Conservation (phyloP, 306 rosid genomes). For the Quercus berberidifolia region DNA sequence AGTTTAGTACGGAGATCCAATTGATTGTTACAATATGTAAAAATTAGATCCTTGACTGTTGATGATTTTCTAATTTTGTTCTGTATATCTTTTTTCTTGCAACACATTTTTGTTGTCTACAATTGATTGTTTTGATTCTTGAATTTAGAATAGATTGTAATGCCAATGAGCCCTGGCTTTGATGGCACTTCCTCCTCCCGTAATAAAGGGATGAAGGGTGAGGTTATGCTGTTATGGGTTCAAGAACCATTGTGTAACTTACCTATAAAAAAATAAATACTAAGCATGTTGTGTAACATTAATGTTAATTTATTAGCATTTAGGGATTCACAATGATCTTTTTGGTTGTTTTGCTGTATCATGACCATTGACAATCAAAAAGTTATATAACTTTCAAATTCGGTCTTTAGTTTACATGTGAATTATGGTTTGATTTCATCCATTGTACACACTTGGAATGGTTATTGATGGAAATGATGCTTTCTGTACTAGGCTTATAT, state of each 20-base stretch:
- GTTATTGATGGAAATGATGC: too few species aligned
- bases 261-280: too few species aligned
- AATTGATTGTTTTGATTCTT: neutral
- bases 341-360: neutral
- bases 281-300: neutral
- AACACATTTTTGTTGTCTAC: neutral
- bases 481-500: too few species aligned
- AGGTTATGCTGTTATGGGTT: too few species aligned
- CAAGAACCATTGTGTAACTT: too few species aligned
- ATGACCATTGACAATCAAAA: neutral
- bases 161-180: too few species aligned
- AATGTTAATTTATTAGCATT: neutral
- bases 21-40: neutral
- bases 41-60: neutral
- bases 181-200: too few species aligned
- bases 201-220: too few species aligned
- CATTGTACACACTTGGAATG: too few species aligned
- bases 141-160: neutral
- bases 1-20: neutral
- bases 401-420: neutral
- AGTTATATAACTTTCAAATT: neutral
- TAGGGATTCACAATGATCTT: neutral
- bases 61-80: neutral
- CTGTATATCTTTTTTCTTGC: neutral
- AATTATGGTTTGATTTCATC: too few species aligned